Evolutionary conservation across 2,329 filamentous ascomycete genomes (phyloP), one percentile per base, ranked within the genome.

Genomic region (Zalaria sp.): DNA sequence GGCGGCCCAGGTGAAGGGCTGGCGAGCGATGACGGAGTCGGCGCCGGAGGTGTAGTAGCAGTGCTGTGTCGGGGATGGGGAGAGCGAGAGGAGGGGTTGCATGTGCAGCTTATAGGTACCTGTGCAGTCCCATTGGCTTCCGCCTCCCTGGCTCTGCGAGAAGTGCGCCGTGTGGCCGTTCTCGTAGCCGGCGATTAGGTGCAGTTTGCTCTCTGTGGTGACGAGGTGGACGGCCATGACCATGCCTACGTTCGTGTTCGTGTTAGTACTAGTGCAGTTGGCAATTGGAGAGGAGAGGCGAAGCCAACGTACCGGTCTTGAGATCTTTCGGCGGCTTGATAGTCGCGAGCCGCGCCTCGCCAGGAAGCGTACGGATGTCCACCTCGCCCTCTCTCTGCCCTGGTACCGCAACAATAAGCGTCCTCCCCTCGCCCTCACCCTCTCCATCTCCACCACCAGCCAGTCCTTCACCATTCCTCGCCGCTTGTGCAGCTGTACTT

Each of bases 331-430:
- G 65, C 1, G 67, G 64, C 4, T 67, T 63, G 29, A 79, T 68
- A 0, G 71, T 71, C 36, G 81, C 76, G 11, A 78, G 65, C n/a
- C 88, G 74, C 27, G 62, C 68, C 53, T 88, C 81, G 2, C 75
- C 77, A 0, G 91, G 89, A 1, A 96, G 68, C 34, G 83, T 75
- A 57, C 84, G 94, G 36, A 98, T 77, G 53, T 94, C 87, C 51
- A 94, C 76, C 69, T 63, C 55, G 39, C 62, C 64, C 46, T 71
- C 67, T 43, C 63, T 58, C 11, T 58, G 53, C n/a, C 59, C 60
- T 4, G 91, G 88, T 1, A 91, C 83, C 0, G 86, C 87, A 38
- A 95, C 59, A 4, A 93, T 63, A 4, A 84, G 38, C 11, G 42
- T 39, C 3, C 11, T 25, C 6, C 41, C 40, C 8, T 11, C 9